These are phyloP conservation scores for Phenoliferia sp. DNA, from an alignment of 1,284 basidiomycete genomes.

Conservation along the genomic window DNA sequence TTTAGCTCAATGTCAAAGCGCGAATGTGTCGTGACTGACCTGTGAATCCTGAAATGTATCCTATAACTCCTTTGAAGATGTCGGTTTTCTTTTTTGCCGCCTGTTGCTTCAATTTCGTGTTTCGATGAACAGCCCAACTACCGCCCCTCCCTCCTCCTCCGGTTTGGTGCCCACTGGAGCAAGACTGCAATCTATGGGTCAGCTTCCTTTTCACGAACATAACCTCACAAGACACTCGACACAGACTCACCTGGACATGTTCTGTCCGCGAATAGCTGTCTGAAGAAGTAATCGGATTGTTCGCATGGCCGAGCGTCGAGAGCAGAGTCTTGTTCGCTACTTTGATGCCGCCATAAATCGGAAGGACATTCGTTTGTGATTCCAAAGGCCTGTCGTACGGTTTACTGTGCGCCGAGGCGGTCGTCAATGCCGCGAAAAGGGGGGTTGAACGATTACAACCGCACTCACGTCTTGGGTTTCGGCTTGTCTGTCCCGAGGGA, in stretches of 20 bases:
- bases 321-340: constrained; percentile 13
- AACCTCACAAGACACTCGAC: too few species aligned
- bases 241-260: constrained; percentile 10
- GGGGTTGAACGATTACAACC: neutral
- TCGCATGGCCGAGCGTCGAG: constrained; percentile 11
- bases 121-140: constrained; percentile 16
- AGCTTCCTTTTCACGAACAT: too few species aligned
- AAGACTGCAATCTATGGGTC: constrained; percentile 11
- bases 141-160: constrained; percentile 12
- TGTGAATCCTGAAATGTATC: constrained; percentile 21
- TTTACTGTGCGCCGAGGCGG: neutral
- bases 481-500: neutral
- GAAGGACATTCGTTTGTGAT: neutral
- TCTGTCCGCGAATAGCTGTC: constrained; percentile 1
- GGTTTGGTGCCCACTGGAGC: constrained; percentile 24
- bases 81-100: constrained; percentile 11
- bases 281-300: constrained; percentile 21
- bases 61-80: constrained; percentile 17
- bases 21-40: neutral
- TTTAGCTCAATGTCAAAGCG: neutral
- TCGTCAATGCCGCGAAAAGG: neutral
- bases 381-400: neutral
- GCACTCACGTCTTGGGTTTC: neutral
- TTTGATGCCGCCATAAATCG: neutral
- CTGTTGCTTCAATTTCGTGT: constrained; percentile 20